phyloP scores from a whole-genome alignment of 1,284 basidiomycete genomes.

The Blastosporella zonata region DNA sequence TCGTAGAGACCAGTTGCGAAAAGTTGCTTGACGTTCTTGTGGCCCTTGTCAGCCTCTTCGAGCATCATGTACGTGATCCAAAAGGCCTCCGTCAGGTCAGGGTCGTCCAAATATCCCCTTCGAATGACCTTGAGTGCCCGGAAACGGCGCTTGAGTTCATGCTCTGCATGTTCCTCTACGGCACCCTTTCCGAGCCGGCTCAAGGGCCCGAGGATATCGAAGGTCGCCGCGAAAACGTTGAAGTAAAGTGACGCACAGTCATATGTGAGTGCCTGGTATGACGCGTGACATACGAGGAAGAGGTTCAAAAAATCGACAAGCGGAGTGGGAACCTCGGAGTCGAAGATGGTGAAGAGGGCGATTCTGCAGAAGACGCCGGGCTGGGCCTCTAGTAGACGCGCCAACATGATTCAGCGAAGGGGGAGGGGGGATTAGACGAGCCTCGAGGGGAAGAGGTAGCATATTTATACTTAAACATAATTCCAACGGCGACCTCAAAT shows the following conservation, averaged over 20 bases:
- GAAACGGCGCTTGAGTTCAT: conserved; percentile 41
- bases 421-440: neutral
- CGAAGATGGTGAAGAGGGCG: conserved; percentile 26
- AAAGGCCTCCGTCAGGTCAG: conserved; percentile 42
- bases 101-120: conserved; percentile 30
- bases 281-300: conserved; percentile 30
- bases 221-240: conserved; percentile 29
- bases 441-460: neutral
- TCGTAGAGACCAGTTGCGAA: conserved; percentile 38
- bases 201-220: conserved; percentile 28
- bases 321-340: conserved; percentile 27
- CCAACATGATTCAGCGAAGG: conserved; percentile 24
- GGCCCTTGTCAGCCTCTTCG: conserved; percentile 47
- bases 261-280: conserved; percentile 17
- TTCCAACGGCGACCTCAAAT: conserved; percentile 15
- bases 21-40: conserved; percentile 54
- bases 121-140: conserved; percentile 41
- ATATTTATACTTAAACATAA: conserved; percentile 16
- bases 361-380: conserved; percentile 35
- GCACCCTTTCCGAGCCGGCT: conserved; percentile 24
- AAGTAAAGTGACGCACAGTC: conserved; percentile 26
- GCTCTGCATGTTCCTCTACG: conserved; percentile 29
- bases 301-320: conserved; percentile 30
- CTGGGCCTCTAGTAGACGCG: conserved; percentile 28
- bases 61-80: conserved; percentile 62